These are phyloP conservation scores for Yarrowia sp. DNA, from an alignment of 805 yeast genomes.

Conservation along the genomic window DNA sequence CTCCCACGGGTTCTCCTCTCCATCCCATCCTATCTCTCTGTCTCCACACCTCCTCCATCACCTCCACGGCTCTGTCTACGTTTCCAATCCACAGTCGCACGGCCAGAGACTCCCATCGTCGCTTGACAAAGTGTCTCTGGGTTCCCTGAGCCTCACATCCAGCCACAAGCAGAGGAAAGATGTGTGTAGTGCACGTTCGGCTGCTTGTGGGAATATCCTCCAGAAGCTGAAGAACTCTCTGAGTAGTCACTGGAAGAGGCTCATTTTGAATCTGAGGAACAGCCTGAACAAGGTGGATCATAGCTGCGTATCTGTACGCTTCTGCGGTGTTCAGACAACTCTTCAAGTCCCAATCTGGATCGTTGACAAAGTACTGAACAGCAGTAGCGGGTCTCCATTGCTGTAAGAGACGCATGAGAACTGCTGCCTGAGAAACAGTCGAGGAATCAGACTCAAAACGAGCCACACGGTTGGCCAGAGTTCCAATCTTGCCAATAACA, in stretches of 20 bases:
- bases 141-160: slow-evolving; percentile 70
- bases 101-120: slow-evolving; percentile 63
- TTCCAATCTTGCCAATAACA: slow-evolving; percentile 68
- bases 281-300: slow-evolving; percentile 69
- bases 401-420: slow-evolving; percentile 59
- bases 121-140: slow-evolving; percentile 66
- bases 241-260: slow-evolving; percentile 63
- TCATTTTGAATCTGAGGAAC: slow-evolving; percentile 71
- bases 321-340: slow-evolving; percentile 74
- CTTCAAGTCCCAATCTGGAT: slow-evolving; percentile 61
- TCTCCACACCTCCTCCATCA: slow-evolving; percentile 74
- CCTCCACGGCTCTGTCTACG: slow-evolving; percentile 69
- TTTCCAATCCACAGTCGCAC: slow-evolving; percentile 70
- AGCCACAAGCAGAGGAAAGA: slow-evolving; percentile 68
- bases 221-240: slow-evolving; percentile 62
- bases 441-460: slow-evolving; percentile 54
- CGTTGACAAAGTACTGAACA: slow-evolving; percentile 50
- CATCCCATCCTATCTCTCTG: slow-evolving; percentile 59
- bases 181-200: slow-evolving; percentile 63
- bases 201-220: slow-evolving; percentile 70
- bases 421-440: slow-evolving; percentile 61
- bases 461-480: slow-evolving; percentile 60
- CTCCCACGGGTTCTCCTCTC: slow-evolving; percentile 44
- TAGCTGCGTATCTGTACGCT: slow-evolving; percentile 66
- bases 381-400: slow-evolving; percentile 63